Evolutionary conservation across 768 basidiomycete species (phyloP), one percentile per base, ranked within the genome.

Genomic region (Sarcodon aspratus): DNA sequence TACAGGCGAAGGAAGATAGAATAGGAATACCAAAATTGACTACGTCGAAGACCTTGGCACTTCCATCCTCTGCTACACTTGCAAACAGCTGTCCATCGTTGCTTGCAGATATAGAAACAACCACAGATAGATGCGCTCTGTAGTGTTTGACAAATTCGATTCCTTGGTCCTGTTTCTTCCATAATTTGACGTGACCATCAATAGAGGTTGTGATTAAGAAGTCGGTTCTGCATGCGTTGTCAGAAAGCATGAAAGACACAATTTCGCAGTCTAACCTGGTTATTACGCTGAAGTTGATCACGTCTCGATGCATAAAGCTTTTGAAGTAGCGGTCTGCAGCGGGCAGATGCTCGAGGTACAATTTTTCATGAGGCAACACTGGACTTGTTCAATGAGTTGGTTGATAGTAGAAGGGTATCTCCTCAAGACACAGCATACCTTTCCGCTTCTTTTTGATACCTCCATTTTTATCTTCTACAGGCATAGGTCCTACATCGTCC

Each of bases 61-160:
- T 90, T 49, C 90, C 86, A 58, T 95, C 93, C 55, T 92, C 93
- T 1, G 91, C 84, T 2, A 97, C 75, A 27, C 84, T 95, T 1
- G 95, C 95, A 63, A 91, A 92, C 36, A 93, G 67, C 60, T 88
- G 84, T 0, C 96, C 96, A 61, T 99, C 94, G 40, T 83, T 82
- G 58, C 91, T 94, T 21, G 84, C 86, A 18, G 85, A 86, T 4
- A 97, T 83, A 7, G 77, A 80, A 3, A 80, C 70, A 21, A 98
- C 76, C 8, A 89, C 79, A 21, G 76, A 74, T 17, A 94, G 71
- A 57, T 96, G 94, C 1, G 96, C 92, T 43, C 96, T 83, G 63
- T 95, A 99, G 55, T 94, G 90, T 67, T 99, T 99, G 51, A 98
- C 95, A 57, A 97, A 98, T 67, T 98, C 96, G 59, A 99, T 92